Conservation (phyloP, 75 land plant species). For the Picea sitchensis region DNA sequence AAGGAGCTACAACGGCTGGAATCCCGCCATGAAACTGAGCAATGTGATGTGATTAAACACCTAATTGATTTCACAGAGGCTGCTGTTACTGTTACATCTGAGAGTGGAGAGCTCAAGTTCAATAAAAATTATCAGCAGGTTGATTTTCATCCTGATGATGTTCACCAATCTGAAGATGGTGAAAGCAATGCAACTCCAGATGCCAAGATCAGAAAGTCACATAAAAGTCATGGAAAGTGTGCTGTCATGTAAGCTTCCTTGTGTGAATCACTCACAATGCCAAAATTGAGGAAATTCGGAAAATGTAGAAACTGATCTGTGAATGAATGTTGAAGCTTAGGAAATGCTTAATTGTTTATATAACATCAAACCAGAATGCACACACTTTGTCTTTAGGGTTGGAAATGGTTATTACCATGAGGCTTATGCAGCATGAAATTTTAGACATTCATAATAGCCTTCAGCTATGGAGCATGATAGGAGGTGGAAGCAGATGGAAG, state of each 20-base stretch:
- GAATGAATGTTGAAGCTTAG: background rate
- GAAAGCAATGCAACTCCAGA: slow-evolving; percentile 1
- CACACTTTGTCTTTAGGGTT: background rate
- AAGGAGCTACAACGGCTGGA: slow-evolving; percentile 65
- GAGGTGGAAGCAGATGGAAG: background rate
- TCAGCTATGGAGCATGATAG: background rate
- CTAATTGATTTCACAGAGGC: slow-evolving; percentile 81
- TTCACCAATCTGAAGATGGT: slow-evolving; percentile 3
- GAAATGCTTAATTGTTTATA: slow-evolving; percentile 3
- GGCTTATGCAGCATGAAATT: background rate
- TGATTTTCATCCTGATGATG: background rate
- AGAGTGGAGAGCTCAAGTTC: slow-evolving; percentile 11
- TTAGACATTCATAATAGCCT: background rate
- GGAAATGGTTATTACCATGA: background rate
- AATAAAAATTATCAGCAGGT: background rate
- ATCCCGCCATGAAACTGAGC: slow-evolving; percentile 50
- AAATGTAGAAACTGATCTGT: background rate
- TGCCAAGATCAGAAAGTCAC: background rate
- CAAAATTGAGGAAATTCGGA: background rate
- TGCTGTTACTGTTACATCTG: slow-evolving; percentile 30
- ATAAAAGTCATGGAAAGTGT: slow-evolving; percentile 4
- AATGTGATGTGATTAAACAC: slow-evolving; percentile 83
- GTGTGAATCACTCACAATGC: background rate
- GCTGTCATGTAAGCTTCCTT: slow-evolving; percentile 5
- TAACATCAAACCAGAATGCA: background rate